phyloP scores from a whole-genome alignment of 2,329 filamentous ascomycete genomes.

The Botryotinia convoluta region DNA sequence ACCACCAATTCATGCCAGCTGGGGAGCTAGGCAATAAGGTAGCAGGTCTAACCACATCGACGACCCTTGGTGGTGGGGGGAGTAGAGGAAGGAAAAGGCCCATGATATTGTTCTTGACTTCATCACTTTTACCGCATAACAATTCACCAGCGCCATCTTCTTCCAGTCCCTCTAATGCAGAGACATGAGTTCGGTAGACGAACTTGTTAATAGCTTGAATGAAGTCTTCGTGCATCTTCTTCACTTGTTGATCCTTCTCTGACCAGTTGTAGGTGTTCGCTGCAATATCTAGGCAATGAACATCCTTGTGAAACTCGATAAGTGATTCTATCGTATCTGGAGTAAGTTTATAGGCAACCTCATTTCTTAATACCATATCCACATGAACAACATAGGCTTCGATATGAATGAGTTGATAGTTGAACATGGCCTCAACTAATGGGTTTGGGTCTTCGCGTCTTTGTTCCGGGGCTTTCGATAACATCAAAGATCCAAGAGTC shows the following conservation, averaged over 20 bases:
- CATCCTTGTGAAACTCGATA: slow-evolving; percentile 93
- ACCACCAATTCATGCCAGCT: slow-evolving; percentile 74
- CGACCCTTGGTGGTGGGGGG: slow-evolving; percentile 79
- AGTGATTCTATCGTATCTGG: slow-evolving; percentile 89
- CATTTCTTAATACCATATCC: slow-evolving; percentile 96
- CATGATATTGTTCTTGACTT: slow-evolving; percentile 85
- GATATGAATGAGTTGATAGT: slow-evolving; percentile 88
- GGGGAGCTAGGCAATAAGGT: slow-evolving; percentile 83
- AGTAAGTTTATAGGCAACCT: slow-evolving; percentile 97
- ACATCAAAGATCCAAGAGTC: slow-evolving; percentile 89
- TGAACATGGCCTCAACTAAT: slow-evolving; percentile 82
- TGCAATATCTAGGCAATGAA: slow-evolving; percentile 87
- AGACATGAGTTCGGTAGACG: slow-evolving; percentile 85
- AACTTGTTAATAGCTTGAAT: slow-evolving; percentile 96
- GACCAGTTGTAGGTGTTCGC: slow-evolving; percentile 92
- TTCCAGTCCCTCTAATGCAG: slow-evolving; percentile 90
- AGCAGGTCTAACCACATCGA: slow-evolving; percentile 84
- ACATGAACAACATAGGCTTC: slow-evolving; percentile 98
- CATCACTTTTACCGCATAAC: slow-evolving; percentile 84
- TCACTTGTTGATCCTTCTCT: slow-evolving; percentile 92
- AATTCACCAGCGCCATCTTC: slow-evolving; percentile 95
- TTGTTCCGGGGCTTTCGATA: slow-evolving; percentile 86
- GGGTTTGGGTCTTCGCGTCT: slow-evolving; percentile 79
- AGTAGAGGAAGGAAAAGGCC: slow-evolving; percentile 81
- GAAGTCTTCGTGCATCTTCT: slow-evolving; percentile 96